phyloP scores from a whole-genome alignment of 805 yeast species.

The Pichia eremophila region DNA sequence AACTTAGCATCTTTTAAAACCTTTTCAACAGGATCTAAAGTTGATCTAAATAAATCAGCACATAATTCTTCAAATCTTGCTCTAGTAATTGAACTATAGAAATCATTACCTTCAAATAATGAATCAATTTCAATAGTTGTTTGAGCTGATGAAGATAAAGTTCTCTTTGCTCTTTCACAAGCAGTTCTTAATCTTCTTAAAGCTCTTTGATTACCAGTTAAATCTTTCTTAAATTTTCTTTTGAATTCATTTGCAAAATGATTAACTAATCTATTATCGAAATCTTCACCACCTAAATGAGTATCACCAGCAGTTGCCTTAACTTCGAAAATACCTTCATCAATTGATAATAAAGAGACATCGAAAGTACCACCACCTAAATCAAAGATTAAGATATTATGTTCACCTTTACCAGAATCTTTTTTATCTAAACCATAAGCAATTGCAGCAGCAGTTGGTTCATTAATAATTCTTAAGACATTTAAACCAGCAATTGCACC shows the following conservation, averaged over 20 bases:
- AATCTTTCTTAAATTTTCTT: constrained; percentile 95
- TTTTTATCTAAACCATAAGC: constrained; percentile 87
- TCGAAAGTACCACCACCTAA: constrained; percentile 98
- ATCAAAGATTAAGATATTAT: constrained; percentile 84
- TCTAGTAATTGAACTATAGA: constrained; percentile 93
- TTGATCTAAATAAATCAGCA: constrained; percentile 88
- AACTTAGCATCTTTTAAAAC: constrained; percentile 85
- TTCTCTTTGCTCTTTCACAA: constrained; percentile 98
- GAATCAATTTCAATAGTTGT: constrained; percentile 95
- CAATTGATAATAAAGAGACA: constrained; percentile 84
- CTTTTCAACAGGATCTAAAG: constrained; percentile 92
- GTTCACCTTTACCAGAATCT: constrained; percentile 65
- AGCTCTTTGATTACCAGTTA: constrained; percentile 89
- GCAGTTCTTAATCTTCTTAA: constrained; percentile 98
- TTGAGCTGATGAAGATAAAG: constrained; percentile 92
- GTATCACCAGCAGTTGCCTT: constrained; percentile 91
- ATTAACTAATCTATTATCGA: constrained; percentile 92
- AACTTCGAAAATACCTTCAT: constrained; percentile 94
- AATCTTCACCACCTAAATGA: constrained; percentile 98
- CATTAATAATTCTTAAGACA: constrained; percentile 90
- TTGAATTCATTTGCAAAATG: constrained; percentile 92
- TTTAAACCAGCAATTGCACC: constrained; percentile 94
- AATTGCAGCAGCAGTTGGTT: constrained; percentile 96
- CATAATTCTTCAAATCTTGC: constrained; percentile 97
- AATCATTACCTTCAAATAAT: constrained; percentile 89